Conservation (phyloP, 2,329 filamentous ascomycete genomes). For the Metarhizium guizhouense region DNA sequence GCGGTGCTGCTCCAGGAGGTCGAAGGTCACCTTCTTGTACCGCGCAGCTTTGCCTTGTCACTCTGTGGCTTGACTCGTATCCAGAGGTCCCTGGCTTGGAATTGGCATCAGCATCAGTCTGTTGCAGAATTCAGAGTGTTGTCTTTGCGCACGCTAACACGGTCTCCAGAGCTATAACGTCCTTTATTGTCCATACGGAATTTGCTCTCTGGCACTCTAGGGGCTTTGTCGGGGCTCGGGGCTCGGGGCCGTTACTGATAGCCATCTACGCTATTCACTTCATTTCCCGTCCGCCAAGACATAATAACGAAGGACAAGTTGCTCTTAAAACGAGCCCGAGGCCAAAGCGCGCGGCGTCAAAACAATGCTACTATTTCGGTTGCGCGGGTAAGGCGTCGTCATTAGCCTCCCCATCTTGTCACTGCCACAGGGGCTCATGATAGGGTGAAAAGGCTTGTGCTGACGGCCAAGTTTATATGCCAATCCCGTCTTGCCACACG, state of each 20-base stretch:
- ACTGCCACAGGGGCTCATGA: not conserved
- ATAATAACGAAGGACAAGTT: not conserved
- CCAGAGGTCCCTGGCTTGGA: not conserved
- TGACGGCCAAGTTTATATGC: too few species aligned
- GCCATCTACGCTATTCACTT: too few species aligned
- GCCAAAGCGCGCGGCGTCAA: not conserved
- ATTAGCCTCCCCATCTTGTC: not conserved
- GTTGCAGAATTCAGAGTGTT: too few species aligned
- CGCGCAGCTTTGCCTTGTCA: not conserved
- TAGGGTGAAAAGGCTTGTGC: not conserved
- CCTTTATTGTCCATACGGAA: too few species aligned
- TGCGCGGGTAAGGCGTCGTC: not conserved
- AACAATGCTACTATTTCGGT: not conserved
- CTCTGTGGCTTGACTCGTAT: constrained; percentile 9
- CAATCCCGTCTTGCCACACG: not conserved
- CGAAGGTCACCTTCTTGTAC: too few species aligned
- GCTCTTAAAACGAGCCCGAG: too few species aligned
- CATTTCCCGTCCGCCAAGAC: too few species aligned
- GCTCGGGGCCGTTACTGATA: too few species aligned
- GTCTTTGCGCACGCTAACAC: too few species aligned
- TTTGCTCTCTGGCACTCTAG: too few species aligned
- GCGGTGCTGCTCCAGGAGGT: not conserved
- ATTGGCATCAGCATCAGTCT: not conserved
- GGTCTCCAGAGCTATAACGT: too few species aligned
- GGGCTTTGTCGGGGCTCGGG: too few species aligned